phyloP scores from a whole-genome alignment of 2,329 filamentous ascomycete genomes.

The Scorias spongiosa region DNA sequence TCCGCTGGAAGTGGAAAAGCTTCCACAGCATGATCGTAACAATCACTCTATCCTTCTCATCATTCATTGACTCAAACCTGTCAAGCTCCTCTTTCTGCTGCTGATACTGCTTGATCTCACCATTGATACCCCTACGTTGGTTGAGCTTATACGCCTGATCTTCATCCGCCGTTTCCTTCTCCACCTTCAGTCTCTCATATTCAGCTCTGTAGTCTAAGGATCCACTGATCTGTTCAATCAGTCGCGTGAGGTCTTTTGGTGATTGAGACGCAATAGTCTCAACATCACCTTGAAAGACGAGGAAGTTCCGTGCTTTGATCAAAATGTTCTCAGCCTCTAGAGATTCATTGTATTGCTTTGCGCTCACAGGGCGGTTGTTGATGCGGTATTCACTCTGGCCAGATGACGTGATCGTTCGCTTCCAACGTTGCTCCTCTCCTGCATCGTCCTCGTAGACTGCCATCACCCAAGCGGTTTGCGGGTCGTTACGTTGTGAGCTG shows the following conservation, averaged over 20 bases:
- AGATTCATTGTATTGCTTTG: constrained; percentile 83
- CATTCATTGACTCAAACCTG: constrained; percentile 77
- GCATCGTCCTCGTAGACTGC: constrained; percentile 97
- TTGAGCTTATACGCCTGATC: constrained; percentile 80
- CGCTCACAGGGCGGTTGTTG: constrained; percentile 78
- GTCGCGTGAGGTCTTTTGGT: constrained; percentile 76
- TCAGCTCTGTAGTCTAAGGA: constrained; percentile 88
- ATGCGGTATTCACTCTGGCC: constrained; percentile 93
- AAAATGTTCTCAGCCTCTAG: constrained; percentile 90
- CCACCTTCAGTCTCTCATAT: constrained; percentile 78
- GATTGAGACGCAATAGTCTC: constrained; percentile 94
- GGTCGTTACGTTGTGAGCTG: constrained; percentile 57
- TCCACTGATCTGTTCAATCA: constrained; percentile 96
- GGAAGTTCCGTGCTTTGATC: constrained; percentile 94
- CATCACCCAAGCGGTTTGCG: constrained; percentile 96
- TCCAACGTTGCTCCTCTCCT: constrained; percentile 89
- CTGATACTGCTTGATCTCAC: constrained; percentile 93
- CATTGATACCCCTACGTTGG: constrained; percentile 83
- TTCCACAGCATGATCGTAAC: constrained; percentile 95
- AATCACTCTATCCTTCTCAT: constrained; percentile 79
- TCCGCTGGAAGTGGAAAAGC: constrained; percentile 81
- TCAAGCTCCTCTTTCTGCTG: constrained; percentile 95
- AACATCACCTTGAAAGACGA: constrained; percentile 96
- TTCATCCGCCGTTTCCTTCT: constrained; percentile 74
- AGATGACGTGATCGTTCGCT: constrained; percentile 76